phyloP scores from a whole-genome alignment of 371 early-diverging fungal genomes.

The Furculomyces boomerangus region DNA sequence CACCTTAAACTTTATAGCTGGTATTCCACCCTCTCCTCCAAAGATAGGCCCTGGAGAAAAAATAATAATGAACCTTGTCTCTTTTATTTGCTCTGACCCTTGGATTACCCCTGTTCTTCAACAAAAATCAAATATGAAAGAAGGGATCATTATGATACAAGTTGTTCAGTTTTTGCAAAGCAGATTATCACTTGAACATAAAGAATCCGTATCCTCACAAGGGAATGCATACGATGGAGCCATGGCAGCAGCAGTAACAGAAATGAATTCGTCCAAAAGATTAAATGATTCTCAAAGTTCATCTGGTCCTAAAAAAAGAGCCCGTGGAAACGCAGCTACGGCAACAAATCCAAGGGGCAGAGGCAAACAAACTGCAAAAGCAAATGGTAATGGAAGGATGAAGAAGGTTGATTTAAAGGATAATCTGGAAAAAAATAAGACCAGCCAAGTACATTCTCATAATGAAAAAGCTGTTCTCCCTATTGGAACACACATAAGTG shows the following conservation, averaged over 20 bases:
- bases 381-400: neutral
- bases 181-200: neutral
- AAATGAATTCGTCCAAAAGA: neutral
- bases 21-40: neutral
- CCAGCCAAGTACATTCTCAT: too few relatives aligned
- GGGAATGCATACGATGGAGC: neutral
- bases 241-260: neutral
- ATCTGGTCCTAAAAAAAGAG: conserved; percentile 4
- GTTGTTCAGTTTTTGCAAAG: conserved; percentile 20
- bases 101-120: conserved; percentile 38
- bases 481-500: neutral
- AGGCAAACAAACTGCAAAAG: neutral
- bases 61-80: conserved; percentile 67
- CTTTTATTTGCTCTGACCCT: conserved; percentile 71
- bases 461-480: too few relatives aligned
- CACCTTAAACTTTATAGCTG: neutral
- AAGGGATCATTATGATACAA: conserved; percentile 19
- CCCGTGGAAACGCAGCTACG: conserved; percentile 7
- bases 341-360: neutral
- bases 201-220: neutral
- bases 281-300: conserved; percentile 4
- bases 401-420: neutral
- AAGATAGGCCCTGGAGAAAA: conserved; percentile 51
- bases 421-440: neutral
- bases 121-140: conserved; percentile 7